Conservation (phyloP, 2,329 filamentous ascomycete genomes). For the Colletotrichum sp. region DNA sequence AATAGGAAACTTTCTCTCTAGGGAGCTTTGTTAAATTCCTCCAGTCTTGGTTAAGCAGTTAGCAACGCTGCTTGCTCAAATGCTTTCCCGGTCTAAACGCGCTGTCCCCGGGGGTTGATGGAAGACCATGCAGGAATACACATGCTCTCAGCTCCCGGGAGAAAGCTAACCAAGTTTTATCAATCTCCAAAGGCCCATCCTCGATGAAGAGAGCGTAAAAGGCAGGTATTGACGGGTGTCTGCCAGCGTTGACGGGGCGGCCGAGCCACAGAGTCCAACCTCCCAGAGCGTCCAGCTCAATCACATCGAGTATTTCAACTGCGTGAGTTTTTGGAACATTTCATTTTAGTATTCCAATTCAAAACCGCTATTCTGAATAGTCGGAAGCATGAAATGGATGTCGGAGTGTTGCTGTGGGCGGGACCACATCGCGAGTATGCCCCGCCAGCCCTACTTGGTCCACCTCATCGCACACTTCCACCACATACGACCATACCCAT, state of each 20-base stretch:
- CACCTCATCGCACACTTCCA: not conserved
- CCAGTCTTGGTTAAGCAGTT: not conserved
- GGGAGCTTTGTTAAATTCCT: not conserved
- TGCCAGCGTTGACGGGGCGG: not conserved
- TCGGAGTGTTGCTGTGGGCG: not conserved
- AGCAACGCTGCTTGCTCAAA: not conserved
- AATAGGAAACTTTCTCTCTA: accelerated
- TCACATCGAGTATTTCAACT: not conserved
- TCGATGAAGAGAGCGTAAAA: accelerated
- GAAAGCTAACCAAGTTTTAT: accelerated
- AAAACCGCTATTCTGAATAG: accelerated
- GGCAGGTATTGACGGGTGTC: not conserved
- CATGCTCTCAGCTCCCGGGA: accelerated
- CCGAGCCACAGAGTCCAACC: not conserved
- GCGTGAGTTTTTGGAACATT: not conserved
- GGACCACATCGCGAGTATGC: not conserved
- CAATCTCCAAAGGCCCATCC: accelerated
- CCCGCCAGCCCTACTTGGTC: not conserved
- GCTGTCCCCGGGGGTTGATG: accelerated
- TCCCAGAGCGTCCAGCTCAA: not conserved
- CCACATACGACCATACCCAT: not conserved
- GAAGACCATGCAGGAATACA: accelerated
- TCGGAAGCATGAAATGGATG: not conserved
- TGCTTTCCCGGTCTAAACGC: accelerated
- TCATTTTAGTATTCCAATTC: accelerated